Conservation (phyloP, 306 rosid species). For the Purshia tridentata region DNA sequence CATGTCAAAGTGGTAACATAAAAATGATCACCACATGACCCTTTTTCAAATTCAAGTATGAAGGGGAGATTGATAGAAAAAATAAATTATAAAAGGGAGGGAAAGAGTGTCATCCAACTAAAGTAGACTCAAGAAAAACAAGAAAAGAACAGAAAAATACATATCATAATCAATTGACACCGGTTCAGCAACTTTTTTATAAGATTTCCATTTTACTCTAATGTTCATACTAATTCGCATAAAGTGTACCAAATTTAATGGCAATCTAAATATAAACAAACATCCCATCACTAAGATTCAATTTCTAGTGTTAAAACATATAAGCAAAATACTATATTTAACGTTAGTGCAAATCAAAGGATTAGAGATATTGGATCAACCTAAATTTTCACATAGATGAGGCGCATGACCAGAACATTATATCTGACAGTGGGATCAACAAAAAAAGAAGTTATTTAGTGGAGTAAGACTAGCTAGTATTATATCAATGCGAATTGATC, state of each 20-base stretch:
- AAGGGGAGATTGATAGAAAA: too few relatives aligned
- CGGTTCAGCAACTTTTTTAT: too few relatives aligned
- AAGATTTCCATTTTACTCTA: too few relatives aligned
- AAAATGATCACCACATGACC: too few relatives aligned
- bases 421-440: background rate
- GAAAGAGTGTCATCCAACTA: too few relatives aligned
- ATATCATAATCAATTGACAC: too few relatives aligned
- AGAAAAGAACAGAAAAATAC: too few relatives aligned
- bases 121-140: too few relatives aligned
- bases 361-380: background rate
- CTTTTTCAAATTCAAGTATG: too few relatives aligned
- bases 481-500: background rate
- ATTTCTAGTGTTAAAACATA: background rate
- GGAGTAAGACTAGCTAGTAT: background rate
- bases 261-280: background rate
- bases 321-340: background rate
- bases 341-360: background rate
- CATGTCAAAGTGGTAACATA: constrained; percentile 17
- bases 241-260: too few relatives aligned
- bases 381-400: background rate
- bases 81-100: too few relatives aligned
- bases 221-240: too few relatives aligned
- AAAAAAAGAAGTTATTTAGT: background rate
- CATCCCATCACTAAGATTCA: background rate
- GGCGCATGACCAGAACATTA: background rate